Percentiles rank a stretch among this genome's conserved stretches.
Evolutionary conservation across 495 filamentous ascomycete species (phyloP).

Genomic region (Hypomontagnella submonticulosa): DNA sequence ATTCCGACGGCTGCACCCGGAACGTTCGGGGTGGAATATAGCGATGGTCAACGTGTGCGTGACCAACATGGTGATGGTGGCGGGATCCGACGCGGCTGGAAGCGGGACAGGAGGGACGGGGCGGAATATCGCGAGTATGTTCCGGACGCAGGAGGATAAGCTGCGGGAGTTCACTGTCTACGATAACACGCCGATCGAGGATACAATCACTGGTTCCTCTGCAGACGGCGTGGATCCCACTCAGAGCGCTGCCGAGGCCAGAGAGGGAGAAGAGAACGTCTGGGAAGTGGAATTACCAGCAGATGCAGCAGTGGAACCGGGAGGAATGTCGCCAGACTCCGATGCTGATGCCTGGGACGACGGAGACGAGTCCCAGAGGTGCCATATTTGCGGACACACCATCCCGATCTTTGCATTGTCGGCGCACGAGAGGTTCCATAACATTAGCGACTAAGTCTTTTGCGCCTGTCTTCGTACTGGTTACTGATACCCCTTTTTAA

Average conservation of each 20-base stretch:
- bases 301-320: conserved; percentile 2
- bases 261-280: conserved; percentile 19
- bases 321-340: conserved; percentile 25
- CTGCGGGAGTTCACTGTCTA: conserved; percentile 71
- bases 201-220: conserved; percentile 18
- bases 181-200: conserved; percentile 43
- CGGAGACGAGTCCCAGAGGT: conserved; percentile 64
- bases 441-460: conserved; percentile 50
- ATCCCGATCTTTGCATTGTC: conserved; percentile 78
- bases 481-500: conserved; percentile 23
- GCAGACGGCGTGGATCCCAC: neutral
- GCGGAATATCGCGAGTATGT: conserved; percentile 77
- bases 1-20: conserved; percentile 78
- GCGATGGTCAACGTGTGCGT: conserved; percentile 87
- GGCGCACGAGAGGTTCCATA: conserved; percentile 80
- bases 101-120: conserved; percentile 43
- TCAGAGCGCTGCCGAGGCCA: conserved; percentile 8
- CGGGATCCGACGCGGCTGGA: conserved; percentile 59
- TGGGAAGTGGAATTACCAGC: neutral
- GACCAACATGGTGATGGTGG: conserved; percentile 78
- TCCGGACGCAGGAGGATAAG: conserved; percentile 71
- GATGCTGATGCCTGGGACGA: conserved; percentile 58
- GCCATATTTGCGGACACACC: conserved; percentile 60
- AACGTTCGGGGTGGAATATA: conserved; percentile 77
- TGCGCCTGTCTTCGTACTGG: neutral